Conservation (phyloP, 2,329 filamentous ascomycete species). For the Trichophyton mentagrophytes region DNA sequence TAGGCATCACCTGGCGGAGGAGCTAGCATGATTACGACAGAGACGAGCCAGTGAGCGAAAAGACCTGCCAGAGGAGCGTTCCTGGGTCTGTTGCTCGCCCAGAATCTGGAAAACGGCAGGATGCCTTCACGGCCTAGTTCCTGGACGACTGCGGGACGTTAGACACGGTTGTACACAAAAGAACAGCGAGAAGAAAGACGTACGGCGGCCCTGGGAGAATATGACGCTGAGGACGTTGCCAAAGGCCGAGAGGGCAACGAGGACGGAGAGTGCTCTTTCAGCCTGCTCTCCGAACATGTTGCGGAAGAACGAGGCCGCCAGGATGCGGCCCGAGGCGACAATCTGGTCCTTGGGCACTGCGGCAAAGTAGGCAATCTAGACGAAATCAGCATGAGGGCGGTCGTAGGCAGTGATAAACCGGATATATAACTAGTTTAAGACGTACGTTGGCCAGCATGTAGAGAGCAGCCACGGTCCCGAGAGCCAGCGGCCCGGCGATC, state of each 20-base stretch:
- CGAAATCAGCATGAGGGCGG: neutral
- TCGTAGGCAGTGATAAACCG: no score
- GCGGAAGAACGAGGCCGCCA: conserved; percentile 42
- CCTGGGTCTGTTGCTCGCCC: conserved; percentile 52
- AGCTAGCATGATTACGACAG: conserved; percentile 48
- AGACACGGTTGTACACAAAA: conserved; percentile 6
- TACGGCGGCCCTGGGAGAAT: conserved; percentile 45
- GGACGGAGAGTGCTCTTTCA: conserved; percentile 49
- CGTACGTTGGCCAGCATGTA: conserved; percentile 57
- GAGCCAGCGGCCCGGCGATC: conserved; percentile 50
- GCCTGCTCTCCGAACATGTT: conserved; percentile 40
- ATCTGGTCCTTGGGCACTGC: conserved; percentile 42
- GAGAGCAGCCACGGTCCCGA: conserved; percentile 45
- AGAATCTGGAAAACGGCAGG: conserved; percentile 49
- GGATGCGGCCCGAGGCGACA: conserved; percentile 34
- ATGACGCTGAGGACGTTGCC: conserved; percentile 56
- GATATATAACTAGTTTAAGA: neutral
- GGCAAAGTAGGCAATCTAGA: conserved; percentile 38
- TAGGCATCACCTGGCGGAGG: conserved; percentile 52
- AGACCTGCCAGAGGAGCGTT: conserved; percentile 41
- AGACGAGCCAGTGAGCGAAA: conserved; percentile 51
- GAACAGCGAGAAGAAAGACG: conserved; percentile 12
- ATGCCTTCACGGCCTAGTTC: conserved; percentile 55
- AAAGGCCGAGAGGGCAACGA: conserved; percentile 55
- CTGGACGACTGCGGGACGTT: conserved; percentile 17